These are phyloP conservation scores for Pluteus cervinus DNA, from an alignment of 768 basidiomycete genomes.

Conservation along the genomic window DNA sequence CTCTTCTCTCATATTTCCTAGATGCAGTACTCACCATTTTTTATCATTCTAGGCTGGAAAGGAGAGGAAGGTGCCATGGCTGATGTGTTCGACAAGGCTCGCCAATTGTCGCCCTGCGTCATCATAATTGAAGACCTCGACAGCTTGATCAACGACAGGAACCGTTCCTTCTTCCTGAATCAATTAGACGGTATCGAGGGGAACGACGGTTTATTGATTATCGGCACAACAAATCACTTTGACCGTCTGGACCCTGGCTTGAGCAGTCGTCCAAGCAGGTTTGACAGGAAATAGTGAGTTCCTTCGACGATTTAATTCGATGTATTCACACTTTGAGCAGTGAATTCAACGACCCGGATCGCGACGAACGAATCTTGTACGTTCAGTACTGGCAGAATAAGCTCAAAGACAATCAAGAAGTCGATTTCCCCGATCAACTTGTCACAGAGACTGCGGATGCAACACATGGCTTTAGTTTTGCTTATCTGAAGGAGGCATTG, in stretches of 20 bases:
- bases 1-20: not conserved
- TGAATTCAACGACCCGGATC: conserved; percentile 65
- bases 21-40: not conserved
- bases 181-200: conserved; percentile 76
- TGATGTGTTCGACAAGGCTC: conserved; percentile 65
- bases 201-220: conserved; percentile 75
- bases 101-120: conserved; percentile 62
- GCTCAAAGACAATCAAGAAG: conserved; percentile 51
- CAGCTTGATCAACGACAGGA: conserved; percentile 69
- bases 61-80: conserved; percentile 69
- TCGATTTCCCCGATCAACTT: conserved; percentile 64
- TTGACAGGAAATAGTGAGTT: conserved; percentile 81
- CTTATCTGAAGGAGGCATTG: conserved; percentile 89
- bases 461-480: conserved; percentile 75
- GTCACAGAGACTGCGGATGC: conserved; percentile 49
- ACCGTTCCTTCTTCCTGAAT: conserved; percentile 86
- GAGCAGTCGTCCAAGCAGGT: conserved; percentile 73
- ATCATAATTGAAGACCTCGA: conserved; percentile 59
- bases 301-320: not conserved
- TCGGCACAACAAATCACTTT: conserved; percentile 81
- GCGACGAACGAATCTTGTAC: conserved; percentile 61
- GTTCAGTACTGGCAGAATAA: conserved; percentile 79
- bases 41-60: conserved; percentile 33
- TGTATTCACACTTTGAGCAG: conserved; percentile 27
- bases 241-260: conserved; percentile 74